Percentiles rank a stretch among this genome's conserved stretches.
These are phyloP conservation scores for Grigorovia yakushimaensis DNA, from an alignment of 805 yeast species.

Conservation along the genomic window DNA sequence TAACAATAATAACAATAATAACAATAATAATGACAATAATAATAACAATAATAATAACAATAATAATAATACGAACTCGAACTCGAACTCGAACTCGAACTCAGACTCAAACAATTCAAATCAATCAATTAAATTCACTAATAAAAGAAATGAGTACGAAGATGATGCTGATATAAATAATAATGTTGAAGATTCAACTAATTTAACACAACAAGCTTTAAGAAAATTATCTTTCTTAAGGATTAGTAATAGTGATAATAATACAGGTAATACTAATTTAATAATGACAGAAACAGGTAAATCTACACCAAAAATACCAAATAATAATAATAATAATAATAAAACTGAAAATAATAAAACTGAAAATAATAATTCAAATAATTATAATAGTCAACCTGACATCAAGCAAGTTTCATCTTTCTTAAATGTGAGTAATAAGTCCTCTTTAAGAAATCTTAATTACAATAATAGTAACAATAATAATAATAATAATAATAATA, in stretches of 20 bases:
- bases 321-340: not conserved
- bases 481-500: not conserved
- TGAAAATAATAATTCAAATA: not conserved
- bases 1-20: not conserved
- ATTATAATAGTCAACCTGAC: not conserved
- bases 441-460: not conserved
- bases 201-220: conserved; percentile 33
- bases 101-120: not conserved
- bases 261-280: too few relatives aligned
- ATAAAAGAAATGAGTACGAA: not conserved
- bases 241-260: not conserved
- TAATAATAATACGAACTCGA: too few relatives aligned
- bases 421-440: not conserved
- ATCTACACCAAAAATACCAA: too few relatives aligned
- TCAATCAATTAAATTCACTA: not conserved
- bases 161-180: not conserved
- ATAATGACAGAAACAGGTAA: too few relatives aligned
- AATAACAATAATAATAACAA: conserved; percentile 4
- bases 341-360: not conserved
- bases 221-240: conserved; percentile 28
- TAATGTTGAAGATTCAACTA: conserved; percentile 13
- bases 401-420: not conserved
- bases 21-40: not conserved
- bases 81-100: too few relatives aligned
- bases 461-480: not conserved